Percentiles rank a stretch among this genome's conserved stretches.
phyloP scores from a whole-genome alignment of 257 asterid species.

The Primulina tabacum region DNA sequence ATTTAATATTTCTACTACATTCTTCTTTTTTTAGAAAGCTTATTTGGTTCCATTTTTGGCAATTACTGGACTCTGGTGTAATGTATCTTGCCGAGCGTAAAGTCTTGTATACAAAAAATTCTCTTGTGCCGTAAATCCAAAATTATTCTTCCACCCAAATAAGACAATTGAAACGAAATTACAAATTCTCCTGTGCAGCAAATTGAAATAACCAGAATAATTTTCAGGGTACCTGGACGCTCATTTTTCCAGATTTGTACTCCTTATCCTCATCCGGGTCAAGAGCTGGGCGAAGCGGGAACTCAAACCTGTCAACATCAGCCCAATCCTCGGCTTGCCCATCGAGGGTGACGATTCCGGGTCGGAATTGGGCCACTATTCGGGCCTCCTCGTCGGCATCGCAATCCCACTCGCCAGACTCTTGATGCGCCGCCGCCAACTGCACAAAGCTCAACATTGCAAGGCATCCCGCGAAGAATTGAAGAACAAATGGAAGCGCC shows the following conservation, averaged over 20 bases:
- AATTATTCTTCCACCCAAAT: background rate
- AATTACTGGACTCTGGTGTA: too few species aligned
- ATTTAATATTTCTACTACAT: background rate
- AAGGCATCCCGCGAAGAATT: constrained; percentile 29
- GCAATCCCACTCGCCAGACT: constrained; percentile 75
- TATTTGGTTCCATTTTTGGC: background rate
- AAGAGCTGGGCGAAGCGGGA: constrained; percentile 77
- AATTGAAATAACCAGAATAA: background rate
- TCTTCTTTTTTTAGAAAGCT: background rate
- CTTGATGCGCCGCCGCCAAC: constrained; percentile 53
- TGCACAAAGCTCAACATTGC: constrained; percentile 25
- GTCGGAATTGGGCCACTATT: constrained; percentile 55
- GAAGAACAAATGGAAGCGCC: constrained; percentile 25
- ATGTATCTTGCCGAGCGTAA: too few species aligned
- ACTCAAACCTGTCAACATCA: constrained; percentile 64
- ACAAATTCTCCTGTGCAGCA: too few species aligned
- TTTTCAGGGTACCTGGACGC: constrained; percentile 50
- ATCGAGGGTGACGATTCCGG: constrained; percentile 66
- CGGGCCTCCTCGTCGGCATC: constrained; percentile 59
- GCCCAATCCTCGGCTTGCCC: constrained; percentile 76
- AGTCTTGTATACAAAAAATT: too few species aligned
- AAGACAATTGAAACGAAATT: background rate
- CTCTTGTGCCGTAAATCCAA: too few species aligned
- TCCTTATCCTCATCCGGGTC: constrained; percentile 79
- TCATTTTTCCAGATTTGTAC: constrained; percentile 67